Evolutionary conservation across 495 filamentous ascomycete genomes (phyloP).

Genomic region (Aspergillus homomorphus): DNA sequence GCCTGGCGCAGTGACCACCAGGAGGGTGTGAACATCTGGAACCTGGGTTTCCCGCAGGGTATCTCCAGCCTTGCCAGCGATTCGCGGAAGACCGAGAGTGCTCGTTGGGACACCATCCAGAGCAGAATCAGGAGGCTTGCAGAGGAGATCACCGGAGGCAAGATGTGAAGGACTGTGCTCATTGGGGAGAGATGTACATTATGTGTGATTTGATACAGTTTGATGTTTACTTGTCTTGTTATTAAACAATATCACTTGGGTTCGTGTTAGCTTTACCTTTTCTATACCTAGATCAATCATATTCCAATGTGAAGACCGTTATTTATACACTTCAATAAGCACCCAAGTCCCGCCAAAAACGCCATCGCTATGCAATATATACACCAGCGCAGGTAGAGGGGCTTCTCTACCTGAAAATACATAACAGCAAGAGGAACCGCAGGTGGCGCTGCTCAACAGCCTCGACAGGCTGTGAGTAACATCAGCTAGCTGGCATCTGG

Average conservation of each 20-base stretch:
- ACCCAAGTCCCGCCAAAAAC: conserved; percentile 24
- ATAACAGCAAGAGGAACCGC: neutral
- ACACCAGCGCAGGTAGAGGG: neutral
- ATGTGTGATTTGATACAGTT: conserved; percentile 7
- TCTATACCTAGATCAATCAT: conserved; percentile 13
- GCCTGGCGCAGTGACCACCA: conserved; percentile 45
- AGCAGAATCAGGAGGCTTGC: conserved; percentile 61
- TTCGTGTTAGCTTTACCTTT: conserved; percentile 11
- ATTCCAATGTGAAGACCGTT: neutral
- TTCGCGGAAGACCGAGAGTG: conserved; percentile 29
- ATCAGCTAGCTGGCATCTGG: neutral
- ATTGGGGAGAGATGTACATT: conserved; percentile 23
- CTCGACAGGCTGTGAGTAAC: neutral
- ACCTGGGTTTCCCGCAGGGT: conserved; percentile 50
- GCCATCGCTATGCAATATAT: conserved; percentile 52
- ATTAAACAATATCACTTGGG: neutral
- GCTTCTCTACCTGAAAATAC: neutral
- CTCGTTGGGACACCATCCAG: conserved; percentile 46
- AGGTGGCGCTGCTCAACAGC: neutral
- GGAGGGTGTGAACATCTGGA: conserved; percentile 56
- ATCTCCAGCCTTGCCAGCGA: conserved; percentile 40
- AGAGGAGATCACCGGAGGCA: conserved; percentile 68
- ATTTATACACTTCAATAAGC: neutral
- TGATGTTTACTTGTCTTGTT: conserved; percentile 7
- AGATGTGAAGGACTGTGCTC: conserved; percentile 42